Conservation (phyloP, 2,329 filamentous ascomycete species). For the Apiospora marii region DNA sequence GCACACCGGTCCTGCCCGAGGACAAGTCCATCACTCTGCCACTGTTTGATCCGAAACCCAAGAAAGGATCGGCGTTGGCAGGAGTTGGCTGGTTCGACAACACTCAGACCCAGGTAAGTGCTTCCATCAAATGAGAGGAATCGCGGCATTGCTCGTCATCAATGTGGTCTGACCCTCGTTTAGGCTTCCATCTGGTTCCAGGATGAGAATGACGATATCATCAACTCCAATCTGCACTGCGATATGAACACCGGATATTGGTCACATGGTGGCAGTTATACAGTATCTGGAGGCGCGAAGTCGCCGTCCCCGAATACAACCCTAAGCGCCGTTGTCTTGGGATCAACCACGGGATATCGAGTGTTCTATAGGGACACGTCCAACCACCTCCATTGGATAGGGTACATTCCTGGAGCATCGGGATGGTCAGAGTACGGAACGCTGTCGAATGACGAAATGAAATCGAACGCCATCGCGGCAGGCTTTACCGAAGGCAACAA, state of each 20-base stretch:
- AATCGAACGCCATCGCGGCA: conserved; percentile 40
- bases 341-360: conserved; percentile 44
- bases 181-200: conserved; percentile 49
- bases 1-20: conserved; percentile 44
- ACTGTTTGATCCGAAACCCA: conserved; percentile 39
- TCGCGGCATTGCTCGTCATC: not conserved
- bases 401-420: conserved; percentile 37
- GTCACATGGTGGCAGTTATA: conserved; percentile 39
- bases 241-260: conserved; percentile 46
- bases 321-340: conserved; percentile 44
- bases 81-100: conserved; percentile 46
- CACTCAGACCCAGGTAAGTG: conserved; percentile 28
- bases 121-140: not conserved
- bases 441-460: conserved; percentile 42
- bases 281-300: conserved; percentile 39
- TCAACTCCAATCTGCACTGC: conserved; percentile 46
- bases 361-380: conserved; percentile 48
- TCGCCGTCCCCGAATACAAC: conserved; percentile 41
- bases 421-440: conserved; percentile 43
- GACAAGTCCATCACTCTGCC: conserved; percentile 41
- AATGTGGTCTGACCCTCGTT: conserved; percentile 30
- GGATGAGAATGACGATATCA: conserved; percentile 37
- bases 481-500: conserved; percentile 41
- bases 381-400: conserved; percentile 42
- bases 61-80: conserved; percentile 44